Evolutionary conservation across 2,329 filamentous ascomycete genomes (phyloP).

Genomic region (Fusarium fujikuroi): DNA sequence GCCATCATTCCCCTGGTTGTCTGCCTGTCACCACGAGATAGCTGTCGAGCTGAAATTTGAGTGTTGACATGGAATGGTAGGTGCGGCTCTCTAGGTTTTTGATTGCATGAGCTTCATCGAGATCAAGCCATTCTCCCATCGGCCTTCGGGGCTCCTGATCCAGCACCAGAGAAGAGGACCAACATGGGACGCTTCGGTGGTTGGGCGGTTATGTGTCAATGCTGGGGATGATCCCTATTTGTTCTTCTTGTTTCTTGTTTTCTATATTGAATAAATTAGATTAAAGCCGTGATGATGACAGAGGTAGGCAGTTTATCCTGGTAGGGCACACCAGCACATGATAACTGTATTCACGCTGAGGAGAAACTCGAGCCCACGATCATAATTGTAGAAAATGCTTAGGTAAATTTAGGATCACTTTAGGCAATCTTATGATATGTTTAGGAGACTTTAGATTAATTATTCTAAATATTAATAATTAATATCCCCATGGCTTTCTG

Average conservation of each 20-base stretch:
- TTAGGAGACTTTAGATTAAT: background rate
- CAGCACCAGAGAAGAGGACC: background rate
- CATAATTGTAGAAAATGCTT: background rate
- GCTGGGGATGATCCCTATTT: background rate
- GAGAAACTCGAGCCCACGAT: background rate
- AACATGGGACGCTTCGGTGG: background rate
- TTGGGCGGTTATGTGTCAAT: background rate
- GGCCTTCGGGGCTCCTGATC: background rate
- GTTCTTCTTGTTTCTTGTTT: background rate
- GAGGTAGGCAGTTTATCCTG: too few relatives aligned
- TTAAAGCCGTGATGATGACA: background rate
- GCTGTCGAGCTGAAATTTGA: rapidly evolving
- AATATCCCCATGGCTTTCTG: background rate
- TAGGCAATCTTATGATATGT: background rate
- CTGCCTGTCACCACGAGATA: background rate
- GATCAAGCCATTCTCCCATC: background rate
- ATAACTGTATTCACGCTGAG: background rate
- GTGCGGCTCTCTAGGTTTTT: background rate
- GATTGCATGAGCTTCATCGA: background rate
- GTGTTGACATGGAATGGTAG: background rate
- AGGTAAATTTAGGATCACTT: background rate
- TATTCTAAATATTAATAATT: too few relatives aligned
- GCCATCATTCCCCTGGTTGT: background rate
- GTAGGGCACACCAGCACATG: too few relatives aligned
- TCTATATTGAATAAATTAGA: background rate